Evolutionary conservation across 192 early-diverging fungal species (phyloP), one percentile per base, ranked within the genome.

Genomic region (Chytriomyces sp.): DNA sequence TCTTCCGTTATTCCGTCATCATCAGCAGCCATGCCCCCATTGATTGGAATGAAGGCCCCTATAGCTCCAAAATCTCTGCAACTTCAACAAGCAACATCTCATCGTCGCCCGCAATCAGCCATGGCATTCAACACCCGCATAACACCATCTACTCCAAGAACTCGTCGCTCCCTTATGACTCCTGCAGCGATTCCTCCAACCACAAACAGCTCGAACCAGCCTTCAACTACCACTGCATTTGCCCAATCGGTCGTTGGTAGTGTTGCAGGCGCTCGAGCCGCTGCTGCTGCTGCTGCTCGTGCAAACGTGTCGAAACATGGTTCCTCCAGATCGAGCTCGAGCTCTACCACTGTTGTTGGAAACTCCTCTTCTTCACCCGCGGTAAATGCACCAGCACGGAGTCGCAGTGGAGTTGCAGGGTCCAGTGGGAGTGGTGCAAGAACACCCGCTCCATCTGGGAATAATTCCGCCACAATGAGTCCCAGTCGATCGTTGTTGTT

Each of bases 181-280:
- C 8, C 46, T 13, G 16, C 45, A 10, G 16, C 28, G 16, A 13
- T 43, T 46, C 45, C 45, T 11, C 66, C 28, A 67, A 43, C 66
- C 45, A 47, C 66, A 64, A 64, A 64, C 62, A 64, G n/a, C 18
- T 64, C 62, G 10, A 64, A 28, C 43, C 65, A 45, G 47, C 65
- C 26, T 18, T 45, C 65, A n/a, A 35, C 65, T 46, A 23, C 62
- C 11, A 64, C n/a, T 28, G 13, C 62, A 35, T 35, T 28, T 64
- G 64, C 64, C 16, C 23, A n/a, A n/a, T 60, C 57, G 16, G 18
- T 18, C 23, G 57, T 18, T n/a, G 57, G 57, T n/a, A 60, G 18
- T 60, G 18, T 60, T 60, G 57, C 18, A 18, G 23, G 18, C 16
- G 57, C 57, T 60, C 57, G n/a, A 26, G 64, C 23, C 13, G 64